Evolutionary conservation across 345 rosid genomes (phyloP).

Genomic region (Camelina sativa): DNA sequence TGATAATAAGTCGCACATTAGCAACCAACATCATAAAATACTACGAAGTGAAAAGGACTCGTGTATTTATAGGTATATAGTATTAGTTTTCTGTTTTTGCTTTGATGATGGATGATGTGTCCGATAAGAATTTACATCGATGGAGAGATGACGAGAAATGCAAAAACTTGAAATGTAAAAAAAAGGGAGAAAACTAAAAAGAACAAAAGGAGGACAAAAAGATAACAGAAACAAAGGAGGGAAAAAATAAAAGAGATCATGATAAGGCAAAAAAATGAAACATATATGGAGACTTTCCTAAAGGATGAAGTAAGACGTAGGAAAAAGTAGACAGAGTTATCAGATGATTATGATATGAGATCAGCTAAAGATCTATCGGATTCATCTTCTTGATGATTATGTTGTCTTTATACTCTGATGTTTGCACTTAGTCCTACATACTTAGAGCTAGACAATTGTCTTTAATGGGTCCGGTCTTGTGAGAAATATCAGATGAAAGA

Average conservation of each 20-base stretch:
- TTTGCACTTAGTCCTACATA: neutral
- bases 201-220: conserved; percentile 15
- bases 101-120: conserved; percentile 34
- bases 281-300: conserved; percentile 8
- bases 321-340: conserved; percentile 5
- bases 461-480: neutral
- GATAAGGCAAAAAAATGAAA: neutral
- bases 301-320: conserved; percentile 23
- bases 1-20: neutral
- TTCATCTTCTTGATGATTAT: neutral
- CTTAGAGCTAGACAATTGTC: neutral
- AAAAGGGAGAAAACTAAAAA: neutral
- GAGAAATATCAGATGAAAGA: conserved; percentile 6
- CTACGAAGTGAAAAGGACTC: neutral
- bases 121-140: conserved; percentile 33
- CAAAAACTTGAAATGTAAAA: conserved; percentile 16
- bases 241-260: neutral
- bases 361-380: neutral
- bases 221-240: conserved; percentile 17
- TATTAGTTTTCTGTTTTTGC: conserved; percentile 8
- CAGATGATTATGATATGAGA: neutral
- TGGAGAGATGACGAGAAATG: conserved; percentile 34
- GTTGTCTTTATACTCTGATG: conserved; percentile 14
- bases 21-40: neutral
- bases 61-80: neutral